A percentile compares a stretch with the other conserved stretches of the same genome.
Conservation (phyloP, 2,329 filamentous ascomycete species). For the Claviceps arundinis region DNA sequence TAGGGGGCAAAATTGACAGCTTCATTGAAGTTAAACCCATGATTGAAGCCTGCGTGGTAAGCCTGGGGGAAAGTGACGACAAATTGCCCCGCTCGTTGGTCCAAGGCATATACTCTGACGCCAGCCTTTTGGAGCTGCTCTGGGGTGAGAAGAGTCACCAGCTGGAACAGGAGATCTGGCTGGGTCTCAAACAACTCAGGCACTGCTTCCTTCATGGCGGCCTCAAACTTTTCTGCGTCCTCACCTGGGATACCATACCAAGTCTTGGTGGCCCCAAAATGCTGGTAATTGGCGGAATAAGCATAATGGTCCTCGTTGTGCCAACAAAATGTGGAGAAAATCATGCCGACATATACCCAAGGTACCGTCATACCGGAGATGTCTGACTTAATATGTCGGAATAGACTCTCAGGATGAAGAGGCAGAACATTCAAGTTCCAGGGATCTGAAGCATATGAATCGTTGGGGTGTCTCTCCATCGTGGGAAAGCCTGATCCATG, state of each 20-base stretch:
- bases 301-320: slow-evolving; percentile 98
- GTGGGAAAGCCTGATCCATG: slow-evolving; percentile 96
- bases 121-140: slow-evolving; percentile 88
- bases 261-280: slow-evolving; percentile 95
- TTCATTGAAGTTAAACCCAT: slow-evolving; percentile 98
- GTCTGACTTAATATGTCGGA: slow-evolving; percentile 94
- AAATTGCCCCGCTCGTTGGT: slow-evolving; percentile 89
- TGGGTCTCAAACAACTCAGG: slow-evolving; percentile 95
- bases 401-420: slow-evolving; percentile 79
- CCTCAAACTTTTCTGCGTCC: slow-evolving; percentile 88
- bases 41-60: slow-evolving; percentile 96
- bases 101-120: slow-evolving; percentile 85
- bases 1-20: slow-evolving; percentile 93
- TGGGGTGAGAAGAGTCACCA: slow-evolving; percentile 90
- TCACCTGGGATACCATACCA: slow-evolving; percentile 97
- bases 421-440: slow-evolving; percentile 96
- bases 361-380: slow-evolving; percentile 99
- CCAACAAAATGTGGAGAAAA: slow-evolving; percentile 99
- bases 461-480: slow-evolving; percentile 75
- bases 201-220: slow-evolving; percentile 87
- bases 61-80: slow-evolving; percentile 95
- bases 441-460: slow-evolving; percentile 75
- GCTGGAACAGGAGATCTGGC: slow-evolving; percentile 87
- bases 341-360: slow-evolving; percentile 99
- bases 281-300: slow-evolving; percentile 96